Evolutionary conservation across 495 filamentous ascomycete species (phyloP), one percentile per base, ranked within the genome.

Genomic region (Aspergillus affinis): DNA sequence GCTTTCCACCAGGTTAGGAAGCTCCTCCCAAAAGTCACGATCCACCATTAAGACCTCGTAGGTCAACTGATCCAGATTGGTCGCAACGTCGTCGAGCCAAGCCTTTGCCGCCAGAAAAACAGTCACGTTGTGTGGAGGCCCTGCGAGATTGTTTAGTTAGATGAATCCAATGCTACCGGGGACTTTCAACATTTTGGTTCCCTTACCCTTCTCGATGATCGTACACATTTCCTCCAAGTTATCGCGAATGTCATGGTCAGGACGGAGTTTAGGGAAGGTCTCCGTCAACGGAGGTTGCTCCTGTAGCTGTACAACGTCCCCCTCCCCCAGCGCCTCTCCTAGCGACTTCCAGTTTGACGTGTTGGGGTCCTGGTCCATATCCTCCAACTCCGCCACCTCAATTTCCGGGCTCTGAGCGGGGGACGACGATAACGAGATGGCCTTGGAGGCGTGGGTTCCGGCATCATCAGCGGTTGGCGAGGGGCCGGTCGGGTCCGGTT

Each of bases 341-440:
- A 83, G 48, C 0, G 75, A 62, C 46, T 68, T 72, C 80, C 82
- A 82, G 58, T 67, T 76, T 7, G 78, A 80, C 15, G 61, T 67
- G 21, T 68, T 72, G 6, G 79, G 68, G 44, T 81, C 75, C 61
- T 81, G 78, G 52, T 79, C 74, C 65, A 83, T 82, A 54, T 84
- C 82, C 65, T 84, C 82, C 30, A 81, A 70, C 50, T 84, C 82
- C 6, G 80, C 81, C 20, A 82, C 78, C 65, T 84, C 77, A 20
- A 85, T 83, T 51, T 83, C 75, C 4, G 82, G 82, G 57, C 80
- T 84, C 15, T 73, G 73, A 1, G 75, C 68, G 9, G 82, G 74
- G 4, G 82, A 82, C 17, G 82, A 82, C 21, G 72, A 73, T n/a
- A 81, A 65, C 18, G 79, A 81, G 49, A 82, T 77, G 54, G 71